These are phyloP conservation scores for Sporothrix variecibatus DNA, from an alignment of 2,329 filamentous ascomycete species.

Conservation along the genomic window DNA sequence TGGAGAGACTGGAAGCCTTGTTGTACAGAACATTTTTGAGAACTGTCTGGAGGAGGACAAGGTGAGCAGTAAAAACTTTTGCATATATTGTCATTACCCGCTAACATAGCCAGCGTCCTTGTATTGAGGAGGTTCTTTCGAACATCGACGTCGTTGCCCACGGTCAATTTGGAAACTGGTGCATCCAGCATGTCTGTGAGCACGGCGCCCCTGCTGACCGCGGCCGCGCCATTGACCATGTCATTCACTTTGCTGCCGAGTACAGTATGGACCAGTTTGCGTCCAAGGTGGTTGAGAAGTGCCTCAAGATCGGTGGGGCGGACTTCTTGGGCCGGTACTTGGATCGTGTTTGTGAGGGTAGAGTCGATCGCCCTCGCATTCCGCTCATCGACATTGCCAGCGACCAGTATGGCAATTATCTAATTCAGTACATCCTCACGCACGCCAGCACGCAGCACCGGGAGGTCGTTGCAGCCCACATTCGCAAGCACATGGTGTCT, in stretches of 20 bases:
- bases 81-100: background rate
- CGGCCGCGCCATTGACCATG: constrained; percentile 90
- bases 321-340: constrained; percentile 94
- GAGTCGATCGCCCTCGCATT: constrained; percentile 87
- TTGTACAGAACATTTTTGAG: constrained; percentile 99
- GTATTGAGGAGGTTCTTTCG: constrained; percentile 91
- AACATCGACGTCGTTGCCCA: constrained; percentile 97
- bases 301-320: constrained; percentile 88
- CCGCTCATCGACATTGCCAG: constrained; percentile 97
- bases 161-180: constrained; percentile 99
- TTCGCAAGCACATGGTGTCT: constrained; percentile 99
- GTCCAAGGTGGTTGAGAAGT: constrained; percentile 98
- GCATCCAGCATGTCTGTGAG: constrained; percentile 98
- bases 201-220: constrained; percentile 90
- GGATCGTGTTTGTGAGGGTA: constrained; percentile 89
- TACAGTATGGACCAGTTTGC: constrained; percentile 99
- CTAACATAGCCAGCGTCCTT: constrained; percentile 69
- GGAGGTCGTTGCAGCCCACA: constrained; percentile 89
- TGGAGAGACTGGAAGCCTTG: constrained; percentile 94
- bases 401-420: constrained; percentile 98
- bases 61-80: constrained; percentile 51
- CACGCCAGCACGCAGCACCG: constrained; percentile 85
- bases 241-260: constrained; percentile 88
- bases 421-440: constrained; percentile 95
- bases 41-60: constrained; percentile 99